These are phyloP conservation scores for Tylopilus rubrobrunneus DNA, from an alignment of 768 basidiomycete genomes.

Conservation along the genomic window DNA sequence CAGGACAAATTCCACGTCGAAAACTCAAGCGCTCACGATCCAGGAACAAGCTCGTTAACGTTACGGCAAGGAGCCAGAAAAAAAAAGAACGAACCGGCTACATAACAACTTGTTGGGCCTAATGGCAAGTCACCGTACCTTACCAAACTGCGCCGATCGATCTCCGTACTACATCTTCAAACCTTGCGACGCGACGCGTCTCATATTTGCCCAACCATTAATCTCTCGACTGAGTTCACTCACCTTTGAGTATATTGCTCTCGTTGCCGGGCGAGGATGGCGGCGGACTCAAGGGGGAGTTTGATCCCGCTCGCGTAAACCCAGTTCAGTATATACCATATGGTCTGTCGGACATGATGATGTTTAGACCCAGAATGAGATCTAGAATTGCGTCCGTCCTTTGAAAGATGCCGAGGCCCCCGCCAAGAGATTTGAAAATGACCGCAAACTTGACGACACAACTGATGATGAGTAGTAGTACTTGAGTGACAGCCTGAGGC, in stretches of 20 bases:
- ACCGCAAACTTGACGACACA: neutral
- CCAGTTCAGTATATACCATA: neutral
- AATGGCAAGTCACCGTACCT: neutral
- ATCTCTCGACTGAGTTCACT: neutral
- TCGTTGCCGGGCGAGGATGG: neutral
- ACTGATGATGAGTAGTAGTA: too few species aligned
- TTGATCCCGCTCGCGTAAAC: neutral
- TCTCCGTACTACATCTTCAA: neutral
- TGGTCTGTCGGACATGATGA: neutral
- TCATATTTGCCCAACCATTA: neutral
- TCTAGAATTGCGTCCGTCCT: too few species aligned
- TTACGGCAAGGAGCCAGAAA: slow-evolving; percentile 15
- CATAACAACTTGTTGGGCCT: neutral
- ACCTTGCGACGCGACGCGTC: neutral
- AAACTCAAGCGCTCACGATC: slow-evolving; percentile 4
- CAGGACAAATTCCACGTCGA: too few species aligned
- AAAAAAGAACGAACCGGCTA: slow-evolving; percentile 6
- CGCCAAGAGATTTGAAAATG: neutral
- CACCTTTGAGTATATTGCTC: neutral
- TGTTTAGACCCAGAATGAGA: too few species aligned
- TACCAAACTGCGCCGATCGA: neutral
- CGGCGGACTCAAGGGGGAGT: neutral
- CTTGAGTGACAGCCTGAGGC: neutral
- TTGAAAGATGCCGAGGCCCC: neutral
- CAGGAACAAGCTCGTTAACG: slow-evolving; percentile 12